phyloP scores from a whole-genome alignment of 768 basidiomycete species.

The Hericium coralloides region DNA sequence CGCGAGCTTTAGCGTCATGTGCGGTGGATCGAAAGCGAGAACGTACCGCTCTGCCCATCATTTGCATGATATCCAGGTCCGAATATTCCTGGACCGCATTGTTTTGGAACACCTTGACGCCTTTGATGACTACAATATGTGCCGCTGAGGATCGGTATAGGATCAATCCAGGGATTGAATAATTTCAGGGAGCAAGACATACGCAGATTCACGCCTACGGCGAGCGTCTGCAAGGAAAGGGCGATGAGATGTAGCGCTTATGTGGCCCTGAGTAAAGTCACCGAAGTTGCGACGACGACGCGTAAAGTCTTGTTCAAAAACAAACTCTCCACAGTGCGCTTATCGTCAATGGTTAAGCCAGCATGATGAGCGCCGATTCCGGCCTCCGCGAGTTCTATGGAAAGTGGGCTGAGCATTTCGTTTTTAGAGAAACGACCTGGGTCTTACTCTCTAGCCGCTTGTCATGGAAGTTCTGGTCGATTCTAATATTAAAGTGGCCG shows the following conservation, averaged over 20 bases:
- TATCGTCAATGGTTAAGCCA: slow-evolving; percentile 67
- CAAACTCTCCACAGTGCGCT: slow-evolving; percentile 62
- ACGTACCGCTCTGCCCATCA: slow-evolving; percentile 88
- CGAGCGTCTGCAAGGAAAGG: slow-evolving; percentile 57
- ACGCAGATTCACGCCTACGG: slow-evolving; percentile 96
- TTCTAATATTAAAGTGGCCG: slow-evolving; percentile 29
- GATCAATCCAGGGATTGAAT: background rate
- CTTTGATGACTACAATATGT: slow-evolving; percentile 89
- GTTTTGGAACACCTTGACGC: slow-evolving; percentile 74
- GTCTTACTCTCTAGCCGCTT: slow-evolving; percentile 54
- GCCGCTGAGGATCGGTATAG: slow-evolving; percentile 46
- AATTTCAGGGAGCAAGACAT: slow-evolving; percentile 19
- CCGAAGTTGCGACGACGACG: slow-evolving; percentile 78
- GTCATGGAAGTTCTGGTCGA: slow-evolving; percentile 52
- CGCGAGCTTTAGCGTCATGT: background rate
- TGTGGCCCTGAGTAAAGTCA: slow-evolving; percentile 26
- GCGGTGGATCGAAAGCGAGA: background rate
- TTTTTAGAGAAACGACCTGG: background rate
- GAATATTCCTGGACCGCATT: slow-evolving; percentile 71
- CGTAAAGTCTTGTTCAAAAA: slow-evolving; percentile 57
- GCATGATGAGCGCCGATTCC: slow-evolving; percentile 94
- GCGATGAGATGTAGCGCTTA: slow-evolving; percentile 2
- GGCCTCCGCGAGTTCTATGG: slow-evolving; percentile 47
- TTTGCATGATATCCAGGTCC: slow-evolving; percentile 90
- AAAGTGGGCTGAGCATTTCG: background rate